Conservation (phyloP, 129 eudicot genomes). For the Chrysanthemum lavandulifolium region DNA sequence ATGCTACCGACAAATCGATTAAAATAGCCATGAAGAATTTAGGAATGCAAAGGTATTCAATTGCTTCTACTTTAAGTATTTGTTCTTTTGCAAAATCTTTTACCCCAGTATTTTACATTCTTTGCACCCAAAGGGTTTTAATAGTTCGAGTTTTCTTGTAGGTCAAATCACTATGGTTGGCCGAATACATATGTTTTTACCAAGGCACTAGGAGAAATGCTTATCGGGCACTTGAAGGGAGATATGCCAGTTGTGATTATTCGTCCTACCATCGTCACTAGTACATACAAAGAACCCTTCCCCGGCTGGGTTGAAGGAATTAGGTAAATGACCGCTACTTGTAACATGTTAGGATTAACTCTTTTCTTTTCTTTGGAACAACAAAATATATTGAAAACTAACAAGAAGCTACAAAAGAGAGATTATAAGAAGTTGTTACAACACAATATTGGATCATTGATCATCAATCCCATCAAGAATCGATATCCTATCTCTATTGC, state of each 20-base stretch:
- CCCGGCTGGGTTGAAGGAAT: constrained; percentile 99
- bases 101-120: neutral
- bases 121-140: neutral
- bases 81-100: neutral
- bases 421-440: no score
- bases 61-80: neutral
- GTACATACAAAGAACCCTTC: constrained; percentile 81
- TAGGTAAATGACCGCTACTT: constrained; percentile 38
- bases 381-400: neutral
- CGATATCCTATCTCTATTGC: no score
- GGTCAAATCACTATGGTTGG: constrained; percentile 87
- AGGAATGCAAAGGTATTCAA: constrained; percentile 61
- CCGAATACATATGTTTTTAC: constrained; percentile 95
- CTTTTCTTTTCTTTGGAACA: neutral
- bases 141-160: neutral
- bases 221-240: constrained; percentile 47
- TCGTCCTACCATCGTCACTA: constrained; percentile 82
- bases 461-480: no score
- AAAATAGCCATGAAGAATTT: constrained; percentile 51
- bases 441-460: no score
- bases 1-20: constrained; percentile 25
- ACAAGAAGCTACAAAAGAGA: no score
- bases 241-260: constrained; percentile 59
- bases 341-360: no score
- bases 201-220: constrained; percentile 91